phyloP scores from a whole-genome alignment of 306 rosid species.

The Cucurbita ficifolia region DNA sequence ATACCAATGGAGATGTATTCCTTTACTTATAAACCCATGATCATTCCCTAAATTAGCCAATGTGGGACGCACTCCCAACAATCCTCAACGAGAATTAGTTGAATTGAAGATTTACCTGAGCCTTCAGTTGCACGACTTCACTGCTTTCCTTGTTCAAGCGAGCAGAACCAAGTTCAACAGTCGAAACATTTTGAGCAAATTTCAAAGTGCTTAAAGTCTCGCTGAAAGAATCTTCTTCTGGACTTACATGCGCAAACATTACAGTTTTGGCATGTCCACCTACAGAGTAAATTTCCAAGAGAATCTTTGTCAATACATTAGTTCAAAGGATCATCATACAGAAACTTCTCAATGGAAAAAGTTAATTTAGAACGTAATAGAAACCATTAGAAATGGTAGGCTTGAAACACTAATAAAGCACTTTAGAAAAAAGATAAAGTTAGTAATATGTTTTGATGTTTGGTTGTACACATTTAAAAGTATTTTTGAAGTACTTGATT shows the following conservation, averaged over 20 bases:
- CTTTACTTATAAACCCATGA: no score
- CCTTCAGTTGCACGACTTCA: constrained; percentile 71
- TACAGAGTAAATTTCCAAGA: constrained; percentile 16
- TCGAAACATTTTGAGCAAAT: constrained; percentile 83
- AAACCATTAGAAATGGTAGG: no score
- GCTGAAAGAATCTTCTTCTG: constrained; percentile 73
- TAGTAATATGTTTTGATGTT: background rate
- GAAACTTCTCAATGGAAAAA: background rate
- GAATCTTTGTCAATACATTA: constrained; percentile 4
- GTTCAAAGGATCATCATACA: background rate
- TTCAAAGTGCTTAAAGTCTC: constrained; percentile 80
- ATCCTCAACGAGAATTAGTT: no score
- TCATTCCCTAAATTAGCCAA: no score
- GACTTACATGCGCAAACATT: constrained; percentile 94
- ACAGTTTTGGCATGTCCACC: constrained; percentile 95
- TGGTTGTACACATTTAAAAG: background rate
- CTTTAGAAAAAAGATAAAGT: background rate
- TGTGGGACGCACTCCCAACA: no score
- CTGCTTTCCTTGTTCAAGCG: constrained; percentile 57
- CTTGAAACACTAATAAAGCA: background rate
- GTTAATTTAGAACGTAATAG: background rate
- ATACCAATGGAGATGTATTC: no score
- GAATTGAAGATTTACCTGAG: constrained; percentile 48
- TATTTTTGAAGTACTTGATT: background rate
- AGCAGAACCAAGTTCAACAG: constrained; percentile 83